phyloP scores from a whole-genome alignment of 768 basidiomycete species.

The Macrolepiota albuminosa region DNA sequence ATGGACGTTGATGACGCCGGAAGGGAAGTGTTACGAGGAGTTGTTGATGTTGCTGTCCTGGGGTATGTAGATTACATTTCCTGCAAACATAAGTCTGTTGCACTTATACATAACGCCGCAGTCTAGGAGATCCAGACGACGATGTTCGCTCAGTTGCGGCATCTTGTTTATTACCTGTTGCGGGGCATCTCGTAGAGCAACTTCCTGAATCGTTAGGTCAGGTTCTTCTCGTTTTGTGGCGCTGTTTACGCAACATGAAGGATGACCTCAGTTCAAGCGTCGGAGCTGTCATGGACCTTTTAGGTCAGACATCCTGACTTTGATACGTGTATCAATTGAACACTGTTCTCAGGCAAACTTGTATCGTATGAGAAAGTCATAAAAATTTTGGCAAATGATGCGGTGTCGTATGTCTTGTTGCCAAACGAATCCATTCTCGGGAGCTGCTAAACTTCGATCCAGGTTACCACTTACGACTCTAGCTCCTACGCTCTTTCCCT shows the following conservation, averaged over 20 bases:
- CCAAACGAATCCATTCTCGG: background rate
- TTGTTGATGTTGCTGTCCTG: constrained; percentile 86
- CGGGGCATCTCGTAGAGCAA: constrained; percentile 69
- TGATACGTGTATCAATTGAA: background rate
- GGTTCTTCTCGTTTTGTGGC: constrained; percentile 85
- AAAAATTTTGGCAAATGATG: constrained; percentile 60
- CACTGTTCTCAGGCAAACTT: constrained; percentile 57
- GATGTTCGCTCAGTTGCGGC: constrained; percentile 96
- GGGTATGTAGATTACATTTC: constrained; percentile 57
- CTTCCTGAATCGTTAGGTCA: constrained; percentile 67
- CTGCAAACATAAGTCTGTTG: background rate
- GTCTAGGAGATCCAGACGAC: constrained; percentile 87
- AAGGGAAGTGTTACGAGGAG: constrained; percentile 61
- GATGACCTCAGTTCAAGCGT: constrained; percentile 97
- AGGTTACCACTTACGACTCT: constrained; percentile 81
- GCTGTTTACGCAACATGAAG: constrained; percentile 86
- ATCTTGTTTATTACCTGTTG: constrained; percentile 86
- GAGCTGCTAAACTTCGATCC: constrained; percentile 1
- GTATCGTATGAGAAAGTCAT: constrained; percentile 79
- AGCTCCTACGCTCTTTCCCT: constrained; percentile 87
- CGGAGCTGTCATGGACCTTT: constrained; percentile 93
- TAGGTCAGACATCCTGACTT: constrained; percentile 49
- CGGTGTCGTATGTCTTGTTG: constrained; percentile 53
- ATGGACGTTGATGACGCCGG: constrained; percentile 37
- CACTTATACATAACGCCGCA: constrained; percentile 24